Conservation (phyloP, 2,329 filamentous ascomycete species). For the Cladosporium oxysporum region DNA sequence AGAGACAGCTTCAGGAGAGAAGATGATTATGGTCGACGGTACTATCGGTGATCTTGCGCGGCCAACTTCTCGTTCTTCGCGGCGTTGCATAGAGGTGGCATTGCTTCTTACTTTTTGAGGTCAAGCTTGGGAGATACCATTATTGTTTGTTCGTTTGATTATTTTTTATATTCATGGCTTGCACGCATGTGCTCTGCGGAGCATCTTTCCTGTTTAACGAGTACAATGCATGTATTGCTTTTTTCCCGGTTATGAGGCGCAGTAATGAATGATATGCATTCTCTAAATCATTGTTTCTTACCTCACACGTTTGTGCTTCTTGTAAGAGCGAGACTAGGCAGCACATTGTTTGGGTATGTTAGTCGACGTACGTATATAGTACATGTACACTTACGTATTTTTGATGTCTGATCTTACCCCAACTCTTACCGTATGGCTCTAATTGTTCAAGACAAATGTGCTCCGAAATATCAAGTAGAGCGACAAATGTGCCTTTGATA, state of each 20-base stretch:
- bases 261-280: background rate
- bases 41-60: conserved; percentile 10
- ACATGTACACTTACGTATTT: background rate
- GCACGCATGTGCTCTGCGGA: background rate
- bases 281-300: background rate
- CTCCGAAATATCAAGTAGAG: background rate
- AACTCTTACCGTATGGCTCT: background rate
- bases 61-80: background rate
- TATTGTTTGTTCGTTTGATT: background rate
- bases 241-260: background rate
- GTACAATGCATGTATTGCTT: background rate
- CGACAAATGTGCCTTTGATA: background rate
- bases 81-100: background rate
- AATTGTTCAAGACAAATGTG: background rate
- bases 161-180: background rate
- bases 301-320: background rate
- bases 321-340: background rate
- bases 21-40: conserved; percentile 25
- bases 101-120: background rate
- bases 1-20: conserved; percentile 27
- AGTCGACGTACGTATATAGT: background rate
- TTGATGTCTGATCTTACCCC: background rate
- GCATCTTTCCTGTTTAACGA: background rate
- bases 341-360: background rate
- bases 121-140: background rate